These are phyloP conservation scores for Plasmodium malariae DNA, from an alignment of 169 alveolate species.

Conservation along the genomic window DNA sequence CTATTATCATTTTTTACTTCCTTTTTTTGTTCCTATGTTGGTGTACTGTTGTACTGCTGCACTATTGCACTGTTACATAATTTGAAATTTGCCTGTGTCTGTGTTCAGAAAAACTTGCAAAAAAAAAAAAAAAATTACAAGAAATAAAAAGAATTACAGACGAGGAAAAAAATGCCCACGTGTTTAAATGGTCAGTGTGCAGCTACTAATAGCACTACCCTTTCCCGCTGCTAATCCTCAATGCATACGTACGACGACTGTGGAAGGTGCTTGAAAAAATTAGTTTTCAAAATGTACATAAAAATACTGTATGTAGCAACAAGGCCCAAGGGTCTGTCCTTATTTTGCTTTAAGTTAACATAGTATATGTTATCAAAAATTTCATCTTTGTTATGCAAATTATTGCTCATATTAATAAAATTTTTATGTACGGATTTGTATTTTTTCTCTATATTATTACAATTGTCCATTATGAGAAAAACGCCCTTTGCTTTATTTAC, in stretches of 20 bases:
- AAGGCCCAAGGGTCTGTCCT: constrained; percentile 17
- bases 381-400: neutral
- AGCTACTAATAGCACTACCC: too few species aligned
- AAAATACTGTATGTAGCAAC: constrained; percentile 30
- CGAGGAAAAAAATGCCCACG: too few species aligned
- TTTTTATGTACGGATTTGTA: constrained; percentile 13
- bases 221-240: too few species aligned
- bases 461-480: constrained; percentile 73
- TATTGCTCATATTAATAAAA: constrained; percentile 10
- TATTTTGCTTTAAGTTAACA: constrained; percentile 29
- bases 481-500: constrained; percentile 58
- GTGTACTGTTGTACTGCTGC: too few species aligned
- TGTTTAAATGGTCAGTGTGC: too few species aligned
- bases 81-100: too few species aligned
- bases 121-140: too few species aligned
- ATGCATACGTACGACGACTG: constrained; percentile 61
- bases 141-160: too few species aligned
- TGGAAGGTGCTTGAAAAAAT: constrained; percentile 51
- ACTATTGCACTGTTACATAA: too few species aligned
- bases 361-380: constrained; percentile 55
- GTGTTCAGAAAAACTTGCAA: too few species aligned
- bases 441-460: constrained; percentile 53
- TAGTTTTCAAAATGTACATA: constrained; percentile 52
- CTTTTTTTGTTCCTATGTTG: too few species aligned
- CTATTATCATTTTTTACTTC: too few species aligned